phyloP scores from a whole-genome alignment of 257 asterid species.

The Nicotiana knightiana region DNA sequence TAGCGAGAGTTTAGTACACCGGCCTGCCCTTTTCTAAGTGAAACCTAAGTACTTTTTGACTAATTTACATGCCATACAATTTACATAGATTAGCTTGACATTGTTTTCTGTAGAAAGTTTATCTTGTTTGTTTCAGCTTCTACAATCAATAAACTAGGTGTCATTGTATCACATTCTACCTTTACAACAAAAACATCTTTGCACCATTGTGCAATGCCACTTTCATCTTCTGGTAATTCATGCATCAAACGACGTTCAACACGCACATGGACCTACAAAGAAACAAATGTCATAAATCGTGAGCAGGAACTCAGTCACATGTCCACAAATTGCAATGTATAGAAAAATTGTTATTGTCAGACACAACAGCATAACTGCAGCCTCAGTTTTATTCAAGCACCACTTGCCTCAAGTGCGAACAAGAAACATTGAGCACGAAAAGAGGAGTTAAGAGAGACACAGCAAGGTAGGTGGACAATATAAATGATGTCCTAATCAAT shows the following conservation, averaged over 20 bases:
- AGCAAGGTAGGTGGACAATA: background rate
- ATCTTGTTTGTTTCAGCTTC: background rate
- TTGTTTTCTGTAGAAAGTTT: background rate
- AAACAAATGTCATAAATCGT: conserved; percentile 4
- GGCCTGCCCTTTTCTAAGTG: too few relatives aligned
- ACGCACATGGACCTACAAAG: conserved; percentile 69
- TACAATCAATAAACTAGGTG: background rate
- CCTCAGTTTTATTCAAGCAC: conserved; percentile 1
- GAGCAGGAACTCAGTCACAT: background rate
- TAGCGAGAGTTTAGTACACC: too few relatives aligned
- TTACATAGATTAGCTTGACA: background rate
- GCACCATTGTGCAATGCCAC: conserved; percentile 87
- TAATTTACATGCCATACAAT: background rate
- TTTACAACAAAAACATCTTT: conserved; percentile 69
- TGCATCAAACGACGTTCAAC: conserved; percentile 56
- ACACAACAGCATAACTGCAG: background rate
- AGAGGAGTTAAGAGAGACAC: background rate
- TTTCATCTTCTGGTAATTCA: conserved; percentile 63
- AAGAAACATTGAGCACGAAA: background rate
- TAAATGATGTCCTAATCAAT: background rate
- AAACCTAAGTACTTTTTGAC: background rate
- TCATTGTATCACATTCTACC: conserved; percentile 26
- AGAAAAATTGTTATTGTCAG: background rate
- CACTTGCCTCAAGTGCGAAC: background rate
- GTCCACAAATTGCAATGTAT: background rate